These are phyloP conservation scores for Neopestalotiopsis sp. DNA, from an alignment of 2,329 filamentous ascomycete genomes.

Conservation along the genomic window DNA sequence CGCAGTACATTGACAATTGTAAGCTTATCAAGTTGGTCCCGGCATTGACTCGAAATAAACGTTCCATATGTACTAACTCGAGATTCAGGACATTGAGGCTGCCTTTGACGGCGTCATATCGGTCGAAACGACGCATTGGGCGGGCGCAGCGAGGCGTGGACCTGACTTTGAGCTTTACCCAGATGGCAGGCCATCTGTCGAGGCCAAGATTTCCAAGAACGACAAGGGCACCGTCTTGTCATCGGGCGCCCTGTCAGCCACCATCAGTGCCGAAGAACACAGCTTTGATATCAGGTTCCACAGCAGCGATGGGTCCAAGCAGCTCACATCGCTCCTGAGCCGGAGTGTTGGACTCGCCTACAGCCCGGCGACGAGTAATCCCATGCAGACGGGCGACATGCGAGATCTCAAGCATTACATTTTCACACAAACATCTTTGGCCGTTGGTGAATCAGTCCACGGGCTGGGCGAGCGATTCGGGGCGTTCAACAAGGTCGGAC, in stretches of 20 bases:
- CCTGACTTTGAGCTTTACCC: constrained; percentile 65
- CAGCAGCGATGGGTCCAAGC: constrained; percentile 50
- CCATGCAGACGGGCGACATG: constrained; percentile 59
- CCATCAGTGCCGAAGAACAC: constrained; percentile 51
- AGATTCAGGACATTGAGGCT: constrained; percentile 57
- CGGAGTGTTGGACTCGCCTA: constrained; percentile 64
- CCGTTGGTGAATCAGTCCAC: constrained; percentile 70
- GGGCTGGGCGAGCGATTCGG: constrained; percentile 80
- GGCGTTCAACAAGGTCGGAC: constrained; percentile 77
- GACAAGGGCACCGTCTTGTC: constrained; percentile 52
- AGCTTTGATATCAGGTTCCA: constrained; percentile 63
- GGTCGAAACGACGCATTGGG: constrained; percentile 62
- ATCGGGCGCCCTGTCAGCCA: constrained; percentile 58
- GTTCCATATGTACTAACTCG: not conserved
- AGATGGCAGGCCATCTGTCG: constrained; percentile 48
- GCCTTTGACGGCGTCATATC: constrained; percentile 64
- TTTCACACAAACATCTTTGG: constrained; percentile 59
- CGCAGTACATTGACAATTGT: constrained; percentile 58
- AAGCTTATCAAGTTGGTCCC: constrained; percentile 21
- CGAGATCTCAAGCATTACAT: constrained; percentile 58
- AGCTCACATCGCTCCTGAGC: constrained; percentile 58
- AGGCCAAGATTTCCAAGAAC: constrained; percentile 44
- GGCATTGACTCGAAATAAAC: not conserved
- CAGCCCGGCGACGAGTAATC: constrained; percentile 55
- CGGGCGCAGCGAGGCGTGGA: constrained; percentile 54